Conservation (phyloP, 331 rosid species). For the Quercus lobata region DNA sequence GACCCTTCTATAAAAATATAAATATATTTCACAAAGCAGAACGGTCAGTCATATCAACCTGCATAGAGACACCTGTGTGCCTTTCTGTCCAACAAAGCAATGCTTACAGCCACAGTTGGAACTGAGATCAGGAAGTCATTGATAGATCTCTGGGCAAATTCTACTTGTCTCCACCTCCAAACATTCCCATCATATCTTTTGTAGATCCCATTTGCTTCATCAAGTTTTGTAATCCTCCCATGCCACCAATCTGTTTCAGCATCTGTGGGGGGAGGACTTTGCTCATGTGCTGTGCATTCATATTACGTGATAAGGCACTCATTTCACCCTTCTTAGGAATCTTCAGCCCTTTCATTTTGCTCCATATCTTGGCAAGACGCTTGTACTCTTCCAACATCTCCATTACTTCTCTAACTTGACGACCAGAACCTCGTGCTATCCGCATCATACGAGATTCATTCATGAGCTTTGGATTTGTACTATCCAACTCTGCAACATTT, state of each 20-base stretch:
- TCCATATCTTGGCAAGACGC: slow-evolving; percentile 61
- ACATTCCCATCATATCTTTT: slow-evolving; percentile 93
- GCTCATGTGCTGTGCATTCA: slow-evolving; percentile 79
- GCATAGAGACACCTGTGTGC: neutral
- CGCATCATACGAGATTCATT: slow-evolving; percentile 69
- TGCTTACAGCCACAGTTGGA: neutral
- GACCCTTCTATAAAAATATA: neutral
- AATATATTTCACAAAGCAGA: neutral
- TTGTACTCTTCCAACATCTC: slow-evolving; percentile 83
- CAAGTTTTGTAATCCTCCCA: slow-evolving; percentile 79
- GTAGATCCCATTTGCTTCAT: slow-evolving; percentile 86
- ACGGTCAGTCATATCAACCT: neutral
- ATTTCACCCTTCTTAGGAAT: slow-evolving; percentile 76
- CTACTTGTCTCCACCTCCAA: slow-evolving; percentile 68
- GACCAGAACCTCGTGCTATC: slow-evolving; percentile 82
- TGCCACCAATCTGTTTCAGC: slow-evolving; percentile 83
- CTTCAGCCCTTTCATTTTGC: slow-evolving; percentile 72
- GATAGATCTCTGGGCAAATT: neutral
- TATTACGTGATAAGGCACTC: slow-evolving; percentile 63
- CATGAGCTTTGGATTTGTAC: slow-evolving; percentile 66
- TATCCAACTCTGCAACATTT: slow-evolving; percentile 66
- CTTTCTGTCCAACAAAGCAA: neutral
- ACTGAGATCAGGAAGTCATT: neutral
- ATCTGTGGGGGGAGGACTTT: slow-evolving; percentile 82
- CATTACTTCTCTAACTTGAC: slow-evolving; percentile 51